Evolutionary conservation across 1,139 yeast species (phyloP), one percentile per base, ranked within the genome.

Genomic region (Pichia sp.): DNA sequence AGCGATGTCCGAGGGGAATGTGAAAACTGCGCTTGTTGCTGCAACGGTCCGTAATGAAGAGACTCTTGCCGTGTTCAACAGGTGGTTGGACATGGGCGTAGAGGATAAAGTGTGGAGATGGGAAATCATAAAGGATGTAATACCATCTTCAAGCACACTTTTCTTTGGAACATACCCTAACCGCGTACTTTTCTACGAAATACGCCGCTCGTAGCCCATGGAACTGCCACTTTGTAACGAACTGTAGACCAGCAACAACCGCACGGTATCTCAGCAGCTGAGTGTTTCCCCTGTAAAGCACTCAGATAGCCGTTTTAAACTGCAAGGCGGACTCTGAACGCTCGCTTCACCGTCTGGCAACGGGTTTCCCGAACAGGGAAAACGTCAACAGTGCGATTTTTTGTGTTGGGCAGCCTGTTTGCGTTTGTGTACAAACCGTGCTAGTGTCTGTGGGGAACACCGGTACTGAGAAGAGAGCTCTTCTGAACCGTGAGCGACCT

Each of bases 21-120:
- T 55, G 3, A 36, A 47, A 9, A 41, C 46, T 24, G 74, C 74
- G 3, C 51, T 72, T n/a, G 67, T 84, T 17, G 78, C 93, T 0
- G 91, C 94, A 3, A 83, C 96, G 0, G 68, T 82, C 7, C 63
- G 96, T 42, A 84, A 82, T 47, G 67, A 61, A 31, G 68, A 63
- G 2, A 86, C 95, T 0, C 62, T 77, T 1, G 48, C 49, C 0
- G 66, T 56, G 3, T 84, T 88, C 73, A 79, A 79, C 45, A 33
- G 50, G 1, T 59, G 61, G 32, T 59, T 83, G 15, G 40, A 52
- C 21, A 46, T 51, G 53, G 60, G 59, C 2, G 25, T 17, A 9
- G 22, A 36, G 6, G 58, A 53, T 19, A 31, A 31, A 7, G 41
- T 53, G 2, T 55, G 59, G 59, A 20, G 18, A 1, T 56, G 59